phyloP scores from a whole-genome alignment of 768 basidiomycete species.

The Mycena maculata region DNA sequence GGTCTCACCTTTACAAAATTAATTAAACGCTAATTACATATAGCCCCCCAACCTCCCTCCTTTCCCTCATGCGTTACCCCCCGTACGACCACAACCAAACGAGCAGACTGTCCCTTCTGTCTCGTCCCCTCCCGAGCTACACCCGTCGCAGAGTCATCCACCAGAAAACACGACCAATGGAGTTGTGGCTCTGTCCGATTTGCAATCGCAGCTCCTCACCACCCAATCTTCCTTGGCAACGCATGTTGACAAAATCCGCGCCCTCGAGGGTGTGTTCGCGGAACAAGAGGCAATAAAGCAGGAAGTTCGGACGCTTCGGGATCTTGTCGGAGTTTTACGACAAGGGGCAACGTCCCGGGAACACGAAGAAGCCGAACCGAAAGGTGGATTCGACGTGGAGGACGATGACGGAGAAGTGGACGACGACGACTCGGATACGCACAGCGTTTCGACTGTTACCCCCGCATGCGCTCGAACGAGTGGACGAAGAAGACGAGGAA shows the following conservation, averaged over 20 bases:
- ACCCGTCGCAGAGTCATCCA: conserved; percentile 39
- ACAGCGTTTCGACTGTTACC: conserved; percentile 78
- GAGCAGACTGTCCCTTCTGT: conserved; percentile 9
- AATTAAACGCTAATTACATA: conserved; percentile 24
- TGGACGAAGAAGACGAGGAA: conserved; percentile 79
- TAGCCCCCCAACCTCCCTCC: conserved; percentile 72
- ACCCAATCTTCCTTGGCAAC: conserved; percentile 82
- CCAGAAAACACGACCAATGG: conserved; percentile 37
- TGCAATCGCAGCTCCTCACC: conserved; percentile 86
- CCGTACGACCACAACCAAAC: conserved; percentile 62
- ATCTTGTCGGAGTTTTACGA: conserved; percentile 58
- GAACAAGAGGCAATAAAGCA: conserved; percentile 88
- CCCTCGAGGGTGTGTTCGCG: conserved; percentile 81
- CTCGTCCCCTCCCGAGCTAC: conserved; percentile 36
- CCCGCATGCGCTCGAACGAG: conserved; percentile 76
- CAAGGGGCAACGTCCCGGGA: conserved; percentile 24
- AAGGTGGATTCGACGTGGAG: conserved; percentile 46
- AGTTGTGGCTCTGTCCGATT: conserved; percentile 56
- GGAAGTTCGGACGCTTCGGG: conserved; percentile 79
- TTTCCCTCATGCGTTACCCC: conserved; percentile 74
- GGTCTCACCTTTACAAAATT: conserved; percentile 43
- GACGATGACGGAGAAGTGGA: conserved; percentile 50
- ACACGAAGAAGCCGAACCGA: conserved; percentile 24
- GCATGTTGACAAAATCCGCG: conserved; percentile 86
- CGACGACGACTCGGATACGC: conserved; percentile 79